A percentile compares a stretch with the other conserved stretches of the same genome.
phyloP scores from a whole-genome alignment of 2,329 filamentous ascomycete genomes.

The Venturia nashicola region DNA sequence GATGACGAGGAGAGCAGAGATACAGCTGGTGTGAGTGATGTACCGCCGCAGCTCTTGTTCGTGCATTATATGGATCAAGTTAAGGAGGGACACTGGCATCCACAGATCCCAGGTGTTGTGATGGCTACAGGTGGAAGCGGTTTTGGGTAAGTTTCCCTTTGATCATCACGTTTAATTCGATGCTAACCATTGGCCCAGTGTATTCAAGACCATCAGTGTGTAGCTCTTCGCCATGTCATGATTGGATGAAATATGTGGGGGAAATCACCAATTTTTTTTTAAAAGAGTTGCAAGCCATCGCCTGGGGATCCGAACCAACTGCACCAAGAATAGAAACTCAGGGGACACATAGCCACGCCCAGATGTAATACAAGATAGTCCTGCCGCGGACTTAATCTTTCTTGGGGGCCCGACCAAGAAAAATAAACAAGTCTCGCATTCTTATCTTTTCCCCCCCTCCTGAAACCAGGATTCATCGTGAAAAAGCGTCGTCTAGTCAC shows the following conservation, averaged over 20 bases:
- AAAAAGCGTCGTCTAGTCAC: no score
- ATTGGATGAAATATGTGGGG: not conserved
- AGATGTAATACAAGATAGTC: no score
- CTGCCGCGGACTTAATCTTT: no score
- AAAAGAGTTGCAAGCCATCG: no score
- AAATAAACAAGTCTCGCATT: no score
- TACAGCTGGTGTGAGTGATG: conserved; percentile 73
- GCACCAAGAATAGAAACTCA: no score
- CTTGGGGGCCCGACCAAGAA: no score
- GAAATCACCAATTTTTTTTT: no score
- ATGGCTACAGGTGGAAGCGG: conserved; percentile 81
- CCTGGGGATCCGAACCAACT: no score
- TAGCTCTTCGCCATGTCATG: conserved; percentile 11
- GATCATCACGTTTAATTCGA: not conserved
- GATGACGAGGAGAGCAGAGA: conserved; percentile 95
- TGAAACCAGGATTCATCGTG: no score
- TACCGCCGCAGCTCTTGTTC: conserved; percentile 89
- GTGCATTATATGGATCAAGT: conserved; percentile 92
- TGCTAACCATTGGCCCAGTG: conserved; percentile 11
- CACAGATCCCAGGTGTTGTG: conserved; percentile 80
- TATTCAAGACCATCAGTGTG: conserved; percentile 30
- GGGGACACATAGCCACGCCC: no score
- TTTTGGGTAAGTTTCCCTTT: conserved; percentile 46
- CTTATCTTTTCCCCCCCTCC: no score
- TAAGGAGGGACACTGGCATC: conserved; percentile 96